Percentiles rank a stretch among this genome's conserved stretches.
phyloP scores from a whole-genome alignment of 2,329 filamentous ascomycete species.

The Shiraia sp. region DNA sequence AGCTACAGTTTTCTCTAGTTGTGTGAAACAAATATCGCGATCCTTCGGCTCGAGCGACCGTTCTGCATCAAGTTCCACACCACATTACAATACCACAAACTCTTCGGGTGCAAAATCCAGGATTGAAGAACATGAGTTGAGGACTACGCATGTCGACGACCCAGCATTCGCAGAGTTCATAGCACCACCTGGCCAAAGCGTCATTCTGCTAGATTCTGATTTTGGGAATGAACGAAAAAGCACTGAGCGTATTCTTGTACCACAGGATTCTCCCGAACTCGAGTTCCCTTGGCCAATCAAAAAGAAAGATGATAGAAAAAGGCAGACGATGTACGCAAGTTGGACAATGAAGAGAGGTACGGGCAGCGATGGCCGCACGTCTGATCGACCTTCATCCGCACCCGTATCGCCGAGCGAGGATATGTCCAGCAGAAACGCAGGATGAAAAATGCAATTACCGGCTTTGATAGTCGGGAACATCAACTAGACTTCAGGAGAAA shows the following conservation, averaged over 20 bases:
- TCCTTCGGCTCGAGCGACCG: slow-evolving; percentile 4
- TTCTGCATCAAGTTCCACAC: slow-evolving; percentile 1
- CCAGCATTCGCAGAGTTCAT: slow-evolving; percentile 5
- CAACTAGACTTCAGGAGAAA: too few relatives aligned
- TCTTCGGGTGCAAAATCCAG: background rate
- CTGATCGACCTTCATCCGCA: background rate
- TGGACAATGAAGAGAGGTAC: slow-evolving; percentile 3
- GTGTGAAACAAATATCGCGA: slow-evolving; percentile 5
- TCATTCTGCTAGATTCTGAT: slow-evolving; percentile 3
- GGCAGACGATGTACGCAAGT: slow-evolving; percentile 3
- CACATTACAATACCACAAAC: slow-evolving; percentile 1
- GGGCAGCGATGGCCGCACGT: background rate
- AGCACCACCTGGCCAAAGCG: slow-evolving; percentile 2
- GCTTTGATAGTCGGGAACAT: too few relatives aligned
- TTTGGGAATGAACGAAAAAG: background rate
- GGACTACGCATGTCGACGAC: background rate
- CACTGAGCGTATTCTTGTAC: background rate
- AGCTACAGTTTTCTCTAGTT: slow-evolving; percentile 1
- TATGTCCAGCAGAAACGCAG: too few relatives aligned
- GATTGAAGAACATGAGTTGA: background rate
- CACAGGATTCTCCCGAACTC: background rate
- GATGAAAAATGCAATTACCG: too few relatives aligned
- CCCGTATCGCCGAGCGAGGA: background rate
- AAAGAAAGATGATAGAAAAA: background rate
- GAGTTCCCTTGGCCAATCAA: slow-evolving; percentile 5